These are phyloP conservation scores for Aegilops speltoides DNA, from an alignment of 176 grass and related monocot genomes.

Conservation along the genomic window DNA sequence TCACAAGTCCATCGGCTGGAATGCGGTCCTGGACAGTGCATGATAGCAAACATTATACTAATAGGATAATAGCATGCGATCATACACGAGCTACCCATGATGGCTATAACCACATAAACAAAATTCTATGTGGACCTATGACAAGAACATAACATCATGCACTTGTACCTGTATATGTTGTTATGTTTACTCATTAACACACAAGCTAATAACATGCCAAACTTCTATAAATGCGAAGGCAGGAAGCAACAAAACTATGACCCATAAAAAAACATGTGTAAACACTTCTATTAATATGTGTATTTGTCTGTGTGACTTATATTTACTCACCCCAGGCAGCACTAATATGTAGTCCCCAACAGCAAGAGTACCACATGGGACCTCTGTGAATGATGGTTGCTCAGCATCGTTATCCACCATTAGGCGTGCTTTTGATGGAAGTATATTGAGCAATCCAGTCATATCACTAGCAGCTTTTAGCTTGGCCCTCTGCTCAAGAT, in stretches of 20 bases:
- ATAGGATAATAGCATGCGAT: background rate
- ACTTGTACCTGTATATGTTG: background rate
- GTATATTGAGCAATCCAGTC: slow-evolving; percentile 91
- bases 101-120: slow-evolving; percentile 20
- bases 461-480: slow-evolving; percentile 97
- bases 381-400: slow-evolving; percentile 80
- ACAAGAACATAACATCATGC: background rate
- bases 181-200: background rate
- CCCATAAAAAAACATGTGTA: background rate
- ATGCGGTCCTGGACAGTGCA: slow-evolving; percentile 71
- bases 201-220: slow-evolving; percentile 16
- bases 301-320: background rate
- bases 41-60: slow-evolving; percentile 28
- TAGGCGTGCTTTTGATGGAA: slow-evolving; percentile 87
- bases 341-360: slow-evolving; percentile 77
- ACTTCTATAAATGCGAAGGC: slow-evolving; percentile 1
- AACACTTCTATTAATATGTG: background rate
- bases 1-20: slow-evolving; percentile 92
- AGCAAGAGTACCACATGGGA: slow-evolving; percentile 80
- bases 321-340: slow-evolving; percentile 80
- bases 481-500: slow-evolving; percentile 94
- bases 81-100: slow-evolving; percentile 13
- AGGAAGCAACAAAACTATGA: slow-evolving; percentile 16
- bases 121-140: slow-evolving; percentile 2
- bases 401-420: slow-evolving; percentile 61